phyloP scores from a whole-genome alignment of 2,329 filamentous ascomycete species.

The Sodiomyces alkalinus region DNA sequence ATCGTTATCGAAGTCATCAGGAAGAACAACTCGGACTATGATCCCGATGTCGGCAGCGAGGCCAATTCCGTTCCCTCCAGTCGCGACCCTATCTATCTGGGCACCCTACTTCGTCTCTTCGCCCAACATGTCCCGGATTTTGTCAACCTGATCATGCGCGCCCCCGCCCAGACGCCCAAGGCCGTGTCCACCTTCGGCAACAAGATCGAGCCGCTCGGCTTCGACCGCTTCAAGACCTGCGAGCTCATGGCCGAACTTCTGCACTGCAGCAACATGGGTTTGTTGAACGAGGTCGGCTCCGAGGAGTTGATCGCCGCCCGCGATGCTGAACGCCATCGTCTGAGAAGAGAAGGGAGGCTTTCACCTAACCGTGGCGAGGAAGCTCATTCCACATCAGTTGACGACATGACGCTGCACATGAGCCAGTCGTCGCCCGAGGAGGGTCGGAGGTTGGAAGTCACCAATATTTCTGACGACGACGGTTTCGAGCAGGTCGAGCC shows the following conservation, averaged over 20 bases:
- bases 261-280: slow-evolving; percentile 96
- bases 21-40: slow-evolving; percentile 99
- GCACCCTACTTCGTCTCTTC: slow-evolving; percentile 76
- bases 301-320: slow-evolving; percentile 72
- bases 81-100: slow-evolving; percentile 89
- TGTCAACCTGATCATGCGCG: slow-evolving; percentile 75
- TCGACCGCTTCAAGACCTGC: slow-evolving; percentile 97
- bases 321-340: slow-evolving; percentile 65
- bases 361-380: slow-evolving; percentile 19
- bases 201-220: slow-evolving; percentile 85
- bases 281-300: slow-evolving; percentile 81
- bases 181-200: slow-evolving; percentile 80
- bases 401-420: slow-evolving; percentile 47
- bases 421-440: slow-evolving; percentile 38
- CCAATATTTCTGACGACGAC: slow-evolving; percentile 74
- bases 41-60: slow-evolving; percentile 76
- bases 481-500: slow-evolving; percentile 81
- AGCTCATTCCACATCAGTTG: slow-evolving; percentile 31
- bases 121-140: slow-evolving; percentile 87
- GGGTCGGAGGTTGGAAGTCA: slow-evolving; percentile 59
- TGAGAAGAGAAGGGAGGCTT: slow-evolving; percentile 65
- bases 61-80: slow-evolving; percentile 66
- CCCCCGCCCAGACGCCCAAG: slow-evolving; percentile 55
- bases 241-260: slow-evolving; percentile 95
- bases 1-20: slow-evolving; percentile 97